Conservation (phyloP, 495 filamentous ascomycete genomes). For the Paragyromitra xinjiangensis region DNA sequence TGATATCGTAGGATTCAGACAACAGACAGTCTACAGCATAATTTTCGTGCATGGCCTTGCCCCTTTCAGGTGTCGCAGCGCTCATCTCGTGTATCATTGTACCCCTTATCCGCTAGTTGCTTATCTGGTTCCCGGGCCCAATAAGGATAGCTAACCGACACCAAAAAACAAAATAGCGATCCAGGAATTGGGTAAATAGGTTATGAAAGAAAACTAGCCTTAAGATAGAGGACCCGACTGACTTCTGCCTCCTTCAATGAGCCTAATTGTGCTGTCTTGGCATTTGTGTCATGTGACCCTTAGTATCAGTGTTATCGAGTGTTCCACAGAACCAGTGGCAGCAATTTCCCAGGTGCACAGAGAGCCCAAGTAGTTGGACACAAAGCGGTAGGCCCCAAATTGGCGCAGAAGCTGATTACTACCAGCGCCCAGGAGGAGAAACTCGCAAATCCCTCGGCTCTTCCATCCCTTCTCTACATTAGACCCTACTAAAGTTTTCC, state of each 20-base stretch:
- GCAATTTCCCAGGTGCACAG: background rate
- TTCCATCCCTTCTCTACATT: background rate
- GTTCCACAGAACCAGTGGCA: background rate
- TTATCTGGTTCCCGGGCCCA: constrained; percentile 11
- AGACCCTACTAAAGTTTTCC: background rate
- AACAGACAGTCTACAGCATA: background rate
- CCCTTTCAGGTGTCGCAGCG: constrained; percentile 9
- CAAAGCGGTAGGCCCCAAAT: background rate
- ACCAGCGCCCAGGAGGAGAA: background rate
- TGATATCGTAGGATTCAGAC: background rate
- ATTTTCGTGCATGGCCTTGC: constrained; percentile 21
- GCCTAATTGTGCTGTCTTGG: background rate
- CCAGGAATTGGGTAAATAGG: background rate
- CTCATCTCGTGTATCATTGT: background rate
- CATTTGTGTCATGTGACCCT: background rate
- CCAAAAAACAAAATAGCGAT: background rate
- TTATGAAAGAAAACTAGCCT: background rate
- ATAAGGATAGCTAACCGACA: constrained; percentile 21
- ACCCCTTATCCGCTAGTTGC: background rate
- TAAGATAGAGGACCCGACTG: background rate
- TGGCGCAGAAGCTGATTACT: background rate
- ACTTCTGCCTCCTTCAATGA: background rate
- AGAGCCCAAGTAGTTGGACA: background rate
- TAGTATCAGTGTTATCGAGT: background rate
- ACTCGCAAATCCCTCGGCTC: background rate